phyloP scores from a whole-genome alignment of 2,329 filamentous ascomycete species.

The Ophiocordyceps camponoti-saundersi region DNA sequence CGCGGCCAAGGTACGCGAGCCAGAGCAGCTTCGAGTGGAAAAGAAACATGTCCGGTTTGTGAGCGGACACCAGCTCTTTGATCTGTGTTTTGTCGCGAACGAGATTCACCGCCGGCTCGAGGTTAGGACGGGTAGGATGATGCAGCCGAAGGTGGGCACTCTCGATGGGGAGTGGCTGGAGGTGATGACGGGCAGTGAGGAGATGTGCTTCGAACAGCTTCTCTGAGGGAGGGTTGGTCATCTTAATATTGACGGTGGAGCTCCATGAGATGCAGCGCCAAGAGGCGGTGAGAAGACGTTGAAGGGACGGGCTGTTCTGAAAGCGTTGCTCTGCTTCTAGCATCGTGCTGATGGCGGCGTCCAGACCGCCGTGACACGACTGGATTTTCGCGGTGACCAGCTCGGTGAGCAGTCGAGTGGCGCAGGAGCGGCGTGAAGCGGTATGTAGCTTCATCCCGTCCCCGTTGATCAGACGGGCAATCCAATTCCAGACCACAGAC shows the following conservation, averaged over 20 bases:
- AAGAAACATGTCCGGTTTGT: constrained; percentile 13
- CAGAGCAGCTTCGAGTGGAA: constrained; percentile 9
- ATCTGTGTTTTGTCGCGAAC: constrained; percentile 18
- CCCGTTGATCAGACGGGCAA: constrained; percentile 21
- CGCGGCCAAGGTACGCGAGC: constrained; percentile 24
- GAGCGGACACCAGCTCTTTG: constrained; percentile 9
- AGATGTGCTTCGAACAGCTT: constrained; percentile 35
- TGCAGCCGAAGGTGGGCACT: constrained; percentile 36
- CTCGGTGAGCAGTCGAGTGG: constrained; percentile 16
- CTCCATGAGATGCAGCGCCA: constrained; percentile 34
- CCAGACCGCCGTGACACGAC: constrained; percentile 22
- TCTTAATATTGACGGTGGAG: constrained; percentile 32
- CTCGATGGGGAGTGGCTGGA: constrained; percentile 21
- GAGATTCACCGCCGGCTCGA: constrained; percentile 27
- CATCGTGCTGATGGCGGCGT: constrained; percentile 31
- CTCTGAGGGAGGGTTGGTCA: constrained; percentile 25
- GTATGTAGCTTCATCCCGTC: constrained; percentile 6
- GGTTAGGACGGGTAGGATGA: constrained; percentile 33
- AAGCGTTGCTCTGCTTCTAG: constrained; percentile 27
- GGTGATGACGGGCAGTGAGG: constrained; percentile 23
- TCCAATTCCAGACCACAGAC: constrained; percentile 34
- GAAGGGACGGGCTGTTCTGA: constrained; percentile 15
- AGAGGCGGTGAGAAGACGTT: constrained; percentile 18
- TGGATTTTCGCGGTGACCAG: constrained; percentile 26
- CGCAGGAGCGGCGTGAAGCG: constrained; percentile 10